Base-by-base conservation (phyloP, 805 yeast genomes). In the Ogataea neopini region DNA sequence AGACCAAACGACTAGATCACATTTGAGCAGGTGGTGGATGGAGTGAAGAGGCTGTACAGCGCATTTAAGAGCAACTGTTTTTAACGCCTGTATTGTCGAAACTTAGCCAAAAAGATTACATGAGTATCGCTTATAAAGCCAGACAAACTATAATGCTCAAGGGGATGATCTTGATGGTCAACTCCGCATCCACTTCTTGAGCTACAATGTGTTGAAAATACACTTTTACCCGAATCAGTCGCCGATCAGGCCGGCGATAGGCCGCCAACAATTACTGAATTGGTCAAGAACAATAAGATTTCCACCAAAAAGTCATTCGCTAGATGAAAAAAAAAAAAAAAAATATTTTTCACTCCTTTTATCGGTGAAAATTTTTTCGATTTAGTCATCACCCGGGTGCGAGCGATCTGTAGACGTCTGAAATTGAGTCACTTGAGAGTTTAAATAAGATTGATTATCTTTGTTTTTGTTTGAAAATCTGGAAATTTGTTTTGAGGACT, bases 1-100 rank as follows among this genome's bases (percentile, higher is more conserved):
- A 63, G 70, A 66, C 70, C 67, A 66, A 63, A 62, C 68, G 61
- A 66, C 70, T 66, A 49, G 51, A 44, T 48, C 49, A 49, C 44
- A 33, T 15, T 34, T 17, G 37, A 17, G 5, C 8, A 22, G 25
- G 8, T 6, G 5, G 8, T 22, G 25, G 8, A 8, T 6, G 25
- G 8, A 5, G 8, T 22, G 8, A 22, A 22, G 5, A 5, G 8
- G 7, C 7, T 8, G 5, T 22, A 8, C 5, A 22, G 8, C 5
- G 8, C 25, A 22, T 22, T 22, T 22, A 8, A 22, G 25, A 22
- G 25, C 25, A 22, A 22, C 5, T 22, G 9, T 6, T 28, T n/a
- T 28, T 28, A 7, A 11, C 10, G n/a, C n/a, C n/a, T n/a, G n/a
- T n/a, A n/a, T n/a, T n/a, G n/a, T n/a, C n/a, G n/a, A n/a, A n/a